Evolutionary conservation across 2,329 filamentous ascomycete genomes (phyloP).

Genomic region (Didymella arachidicola): DNA sequence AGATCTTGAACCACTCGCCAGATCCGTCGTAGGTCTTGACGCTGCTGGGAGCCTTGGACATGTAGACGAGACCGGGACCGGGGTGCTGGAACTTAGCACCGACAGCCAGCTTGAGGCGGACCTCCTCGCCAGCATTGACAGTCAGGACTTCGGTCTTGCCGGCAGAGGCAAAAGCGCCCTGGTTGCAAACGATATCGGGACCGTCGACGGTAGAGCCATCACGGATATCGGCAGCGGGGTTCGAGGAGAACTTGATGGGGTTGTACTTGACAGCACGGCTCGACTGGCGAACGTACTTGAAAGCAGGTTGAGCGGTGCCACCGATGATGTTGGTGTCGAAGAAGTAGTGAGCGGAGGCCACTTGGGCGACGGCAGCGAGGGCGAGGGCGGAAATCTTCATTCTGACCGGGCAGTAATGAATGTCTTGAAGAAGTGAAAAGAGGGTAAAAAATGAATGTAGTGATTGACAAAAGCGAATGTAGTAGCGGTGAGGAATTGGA

Average conservation of each 20-base stretch:
- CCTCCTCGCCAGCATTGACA: constrained; percentile 33
- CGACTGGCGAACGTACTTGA: constrained; percentile 34
- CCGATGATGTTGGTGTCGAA: constrained; percentile 32
- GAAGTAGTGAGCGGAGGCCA: constrained; percentile 38
- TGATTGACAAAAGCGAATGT: constrained; percentile 15
- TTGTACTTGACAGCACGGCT: constrained; percentile 33
- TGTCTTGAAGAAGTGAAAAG: constrained; percentile 16
- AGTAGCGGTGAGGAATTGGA: constrained; percentile 2
- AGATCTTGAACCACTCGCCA: constrained; percentile 46
- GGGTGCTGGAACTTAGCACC: constrained; percentile 36
- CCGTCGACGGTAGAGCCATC: constrained; percentile 33
- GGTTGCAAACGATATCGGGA: constrained; percentile 40
- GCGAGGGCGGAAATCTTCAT: constrained; percentile 18
- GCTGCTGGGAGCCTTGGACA: constrained; percentile 38
- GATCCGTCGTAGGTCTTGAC: constrained; percentile 32
- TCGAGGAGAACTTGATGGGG: constrained; percentile 35
- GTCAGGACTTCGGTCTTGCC: constrained; percentile 18
- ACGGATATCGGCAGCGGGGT: constrained; percentile 26
- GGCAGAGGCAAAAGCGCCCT: constrained; percentile 29
- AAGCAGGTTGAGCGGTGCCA: constrained; percentile 21
- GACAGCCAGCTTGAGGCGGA: constrained; percentile 32
- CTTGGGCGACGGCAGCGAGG: constrained; percentile 19
- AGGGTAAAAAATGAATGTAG: constrained; percentile 12
- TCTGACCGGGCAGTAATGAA: constrained; percentile 20
- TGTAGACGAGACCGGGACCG: constrained; percentile 37